Evolutionary conservation across 805 yeast species (phyloP), one percentile per base, ranked within the genome.

Genomic region (Tetrapisispora nanseiensis): DNA sequence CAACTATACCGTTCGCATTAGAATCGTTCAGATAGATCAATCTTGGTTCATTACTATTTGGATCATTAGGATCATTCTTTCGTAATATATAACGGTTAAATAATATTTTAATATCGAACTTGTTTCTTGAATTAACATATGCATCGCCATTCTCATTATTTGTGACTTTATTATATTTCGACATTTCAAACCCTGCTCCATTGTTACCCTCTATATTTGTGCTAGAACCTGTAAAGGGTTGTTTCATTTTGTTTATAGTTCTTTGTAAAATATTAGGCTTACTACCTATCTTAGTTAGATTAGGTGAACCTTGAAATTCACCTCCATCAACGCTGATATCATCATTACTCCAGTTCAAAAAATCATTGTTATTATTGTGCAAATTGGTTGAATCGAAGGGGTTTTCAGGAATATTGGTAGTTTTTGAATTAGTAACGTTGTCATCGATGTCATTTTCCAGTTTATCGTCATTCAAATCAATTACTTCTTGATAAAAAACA

Each of bases 21-120:
- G 69, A 69, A 55, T 83, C 80, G 67, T 85, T 84, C 39, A 89
- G 58, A 51, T 74, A 70, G 19, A 90, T 80, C n/a, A 70, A 54
- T 46, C 92, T 70, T 23, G 86, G 84, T 8, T 75, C 76, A n/a
- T 54, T 51, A 9, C 47, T 32, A 6, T 46, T 51, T 7, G 37
- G 39, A 0, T 37, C 27, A 1, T 20, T 15, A 2, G 43, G 11
- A 2, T 13, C 27, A n/a, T 52, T 50, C 10, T 65, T 63, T 33
- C 71, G 56, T 24, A 61, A 41, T 11, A 58, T 54, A 31, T 63
- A 52, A 42, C 51, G 64, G 38, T 65, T 58, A 57, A 70, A 66
- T 9, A 69, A 44, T 12, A 61, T 48, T 31, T 66, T 63, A 8
- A 69, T 62, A 44, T 68, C 62, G 40, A 67, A 68, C 39, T 51